Base-by-base conservation (phyloP, 2,329 filamentous ascomycete species). In the Thelonectria olida region DNA sequence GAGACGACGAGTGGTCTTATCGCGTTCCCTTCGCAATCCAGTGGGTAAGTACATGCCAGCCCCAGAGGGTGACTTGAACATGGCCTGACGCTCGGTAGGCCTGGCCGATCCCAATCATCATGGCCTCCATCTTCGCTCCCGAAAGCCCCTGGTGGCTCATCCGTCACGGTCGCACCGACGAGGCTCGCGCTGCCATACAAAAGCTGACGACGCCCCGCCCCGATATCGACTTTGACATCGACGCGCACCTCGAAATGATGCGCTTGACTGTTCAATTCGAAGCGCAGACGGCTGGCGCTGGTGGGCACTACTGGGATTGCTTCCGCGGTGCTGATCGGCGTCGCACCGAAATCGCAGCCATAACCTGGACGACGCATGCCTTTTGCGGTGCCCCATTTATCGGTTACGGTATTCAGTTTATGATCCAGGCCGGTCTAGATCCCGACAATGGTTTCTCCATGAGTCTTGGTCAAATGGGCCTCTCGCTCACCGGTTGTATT, bases 91-190 rank as follows among this genome's bases (percentile, higher is more conserved):
- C n/a, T n/a, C 80, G 83, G 63, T 83, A 81, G 81, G 50, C 71
- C 3, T 75, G 73, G 72, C 72, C 73, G 2, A 19, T 75, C 1
- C 64, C 70, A 1, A 67, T 76, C 3, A 56, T 72, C 20, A 62
- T 71, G 7, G 65, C 67, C 5, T 60, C 70, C 17, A 70, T 52
- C 15, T 65, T 74, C 28, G 68, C 71, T 1, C 74, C 74, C 2
- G 74, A 76, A 56, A 73, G 69, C 13, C 74, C 74, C 13, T 76
- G 73, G 74, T 74, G 76, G 73, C 73, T 78, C n/a, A 75, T 82
- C 6, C 76, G 80, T 5, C 73, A 78, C 12, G 76, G 76, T 10
- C 69, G 58, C 17, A 36, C 60, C n/a, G 50, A 54, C 1, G 62
- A 63, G 6, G 67, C 66, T 2, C n/a, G n/a, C n/a, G n/a, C n/a